A percentile compares a stretch with the other conserved stretches of the same genome.
phyloP scores from a whole-genome alignment of 2,329 filamentous ascomycete genomes.

The Fusarium sp. region DNA sequence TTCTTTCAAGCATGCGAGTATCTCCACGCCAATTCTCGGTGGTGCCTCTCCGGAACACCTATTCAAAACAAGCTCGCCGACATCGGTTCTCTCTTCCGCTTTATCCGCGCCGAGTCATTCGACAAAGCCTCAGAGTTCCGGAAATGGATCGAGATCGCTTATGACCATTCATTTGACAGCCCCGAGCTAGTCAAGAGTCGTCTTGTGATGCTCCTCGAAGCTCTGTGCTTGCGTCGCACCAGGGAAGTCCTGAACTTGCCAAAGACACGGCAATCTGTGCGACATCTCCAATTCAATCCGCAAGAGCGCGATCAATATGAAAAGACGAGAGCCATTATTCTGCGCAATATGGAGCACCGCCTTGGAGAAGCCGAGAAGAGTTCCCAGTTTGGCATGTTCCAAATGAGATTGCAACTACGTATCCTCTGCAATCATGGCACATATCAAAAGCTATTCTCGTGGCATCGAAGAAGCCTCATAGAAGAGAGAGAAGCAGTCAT shows the following conservation, averaged over 20 bases:
- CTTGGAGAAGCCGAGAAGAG: conserved; percentile 14
- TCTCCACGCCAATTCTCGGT: conserved; percentile 62
- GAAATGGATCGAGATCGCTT: conserved; percentile 12
- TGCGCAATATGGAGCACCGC: conserved; percentile 12
- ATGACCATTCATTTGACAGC: background rate
- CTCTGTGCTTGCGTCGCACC: conserved; percentile 2
- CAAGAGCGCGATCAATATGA: conserved; percentile 8
- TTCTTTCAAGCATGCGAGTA: conserved; percentile 60
- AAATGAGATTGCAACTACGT: conserved; percentile 12
- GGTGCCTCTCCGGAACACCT: conserved; percentile 69
- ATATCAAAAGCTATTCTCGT: conserved; percentile 9
- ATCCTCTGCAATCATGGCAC: conserved; percentile 20
- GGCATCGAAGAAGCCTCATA: background rate
- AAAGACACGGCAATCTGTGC: background rate
- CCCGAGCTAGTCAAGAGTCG: background rate
- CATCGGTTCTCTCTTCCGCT: conserved; percentile 50
- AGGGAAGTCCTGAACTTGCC: conserved; percentile 8
- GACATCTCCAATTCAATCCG: background rate
- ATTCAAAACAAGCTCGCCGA: conserved; percentile 69
- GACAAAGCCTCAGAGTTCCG: background rate
- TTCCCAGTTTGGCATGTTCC: conserved; percentile 16
- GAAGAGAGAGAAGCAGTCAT: conserved; percentile 16
- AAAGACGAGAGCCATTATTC: background rate
- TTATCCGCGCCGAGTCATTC: conserved; percentile 23
- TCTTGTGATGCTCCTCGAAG: background rate